Evolutionary conservation across 1,284 basidiomycete genomes (phyloP).

Genomic region (Ustilago loliicola): DNA sequence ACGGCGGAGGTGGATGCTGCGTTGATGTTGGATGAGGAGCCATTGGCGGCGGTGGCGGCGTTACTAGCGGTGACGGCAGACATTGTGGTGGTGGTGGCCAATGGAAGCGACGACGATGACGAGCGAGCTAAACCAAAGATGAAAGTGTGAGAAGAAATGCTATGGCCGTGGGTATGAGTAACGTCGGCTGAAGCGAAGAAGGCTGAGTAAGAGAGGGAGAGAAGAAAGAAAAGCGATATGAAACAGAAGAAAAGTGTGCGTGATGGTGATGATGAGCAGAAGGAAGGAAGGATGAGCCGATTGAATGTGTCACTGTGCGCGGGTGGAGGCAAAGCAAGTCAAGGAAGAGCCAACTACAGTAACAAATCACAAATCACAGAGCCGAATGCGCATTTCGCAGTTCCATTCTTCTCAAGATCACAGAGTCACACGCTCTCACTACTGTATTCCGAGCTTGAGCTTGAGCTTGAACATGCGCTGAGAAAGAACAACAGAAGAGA

Average conservation of each 20-base stretch:
- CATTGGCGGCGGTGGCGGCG: conserved; percentile 36
- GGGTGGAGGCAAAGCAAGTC: conserved; percentile 1
- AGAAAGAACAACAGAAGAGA: too few species aligned
- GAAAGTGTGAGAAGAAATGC: conserved; percentile 4
- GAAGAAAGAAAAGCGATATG: not conserved
- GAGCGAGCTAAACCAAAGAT: not conserved
- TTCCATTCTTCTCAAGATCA: conserved; percentile 10
- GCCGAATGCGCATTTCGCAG: not conserved
- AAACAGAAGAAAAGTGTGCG: not conserved
- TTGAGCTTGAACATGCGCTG: conserved; percentile 4
- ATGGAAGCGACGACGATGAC: too few species aligned
- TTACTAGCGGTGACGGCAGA: conserved; percentile 46
- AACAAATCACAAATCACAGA: not conserved
- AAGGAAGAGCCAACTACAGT: not conserved
- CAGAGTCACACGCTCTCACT: conserved; percentile 7
- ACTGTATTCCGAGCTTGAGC: conserved; percentile 7
- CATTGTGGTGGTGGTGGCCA: conserved; percentile 14
- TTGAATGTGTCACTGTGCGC: conserved; percentile 16
- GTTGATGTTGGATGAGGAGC: conserved; percentile 18
- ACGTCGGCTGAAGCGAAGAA: conserved; percentile 1
- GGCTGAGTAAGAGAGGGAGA: not conserved
- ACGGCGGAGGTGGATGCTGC: conserved; percentile 38
- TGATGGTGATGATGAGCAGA: conserved; percentile 6
- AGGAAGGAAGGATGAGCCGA: conserved; percentile 1
- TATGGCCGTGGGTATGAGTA: not conserved